These are phyloP conservation scores for Rhynchosporium graminicola DNA, from an alignment of 2,329 filamentous ascomycete genomes.

Conservation along the genomic window DNA sequence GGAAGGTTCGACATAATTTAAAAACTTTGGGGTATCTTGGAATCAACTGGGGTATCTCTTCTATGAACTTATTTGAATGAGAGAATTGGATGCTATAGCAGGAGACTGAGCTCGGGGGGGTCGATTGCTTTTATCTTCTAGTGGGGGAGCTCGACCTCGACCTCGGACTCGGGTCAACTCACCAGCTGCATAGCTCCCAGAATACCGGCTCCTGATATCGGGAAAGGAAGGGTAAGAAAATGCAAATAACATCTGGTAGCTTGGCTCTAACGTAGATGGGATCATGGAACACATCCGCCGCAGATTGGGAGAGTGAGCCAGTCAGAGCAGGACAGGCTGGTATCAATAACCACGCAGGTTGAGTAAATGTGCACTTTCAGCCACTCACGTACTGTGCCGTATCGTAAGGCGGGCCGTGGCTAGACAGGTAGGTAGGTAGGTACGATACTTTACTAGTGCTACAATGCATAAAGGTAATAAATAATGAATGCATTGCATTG, in stretches of 20 bases:
- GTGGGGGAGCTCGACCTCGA: conserved; percentile 12
- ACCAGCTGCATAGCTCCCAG: conserved; percentile 3
- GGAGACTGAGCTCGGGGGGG: conserved; percentile 1
- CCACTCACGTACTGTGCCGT: conserved; percentile 1
- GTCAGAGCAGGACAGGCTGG: conserved; percentile 8
- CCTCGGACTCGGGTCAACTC: conserved; percentile 5
- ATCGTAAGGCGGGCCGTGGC: not conserved
- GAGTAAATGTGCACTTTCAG: conserved; percentile 14
- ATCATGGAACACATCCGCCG: not conserved
- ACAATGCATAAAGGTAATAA: no score
- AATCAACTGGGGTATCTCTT: conserved; percentile 6
- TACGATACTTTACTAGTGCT: not conserved
- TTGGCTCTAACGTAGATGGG: not conserved
- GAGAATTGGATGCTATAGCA: conserved; percentile 4
- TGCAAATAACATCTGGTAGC: conserved; percentile 8
- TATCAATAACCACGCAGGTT: conserved; percentile 13
- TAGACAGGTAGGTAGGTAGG: not conserved
- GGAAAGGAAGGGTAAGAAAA: not conserved
- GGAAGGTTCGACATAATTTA: conserved; percentile 76
- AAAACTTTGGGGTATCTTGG: conserved; percentile 12
- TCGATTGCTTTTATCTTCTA: conserved; percentile 9
- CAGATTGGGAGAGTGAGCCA: conserved; percentile 11
- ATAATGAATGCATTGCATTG: no score
- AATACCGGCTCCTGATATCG: conserved; percentile 10
- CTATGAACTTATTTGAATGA: not conserved